Conservation (phyloP, 345 rosid species). For the Syzygium jambos region DNA sequence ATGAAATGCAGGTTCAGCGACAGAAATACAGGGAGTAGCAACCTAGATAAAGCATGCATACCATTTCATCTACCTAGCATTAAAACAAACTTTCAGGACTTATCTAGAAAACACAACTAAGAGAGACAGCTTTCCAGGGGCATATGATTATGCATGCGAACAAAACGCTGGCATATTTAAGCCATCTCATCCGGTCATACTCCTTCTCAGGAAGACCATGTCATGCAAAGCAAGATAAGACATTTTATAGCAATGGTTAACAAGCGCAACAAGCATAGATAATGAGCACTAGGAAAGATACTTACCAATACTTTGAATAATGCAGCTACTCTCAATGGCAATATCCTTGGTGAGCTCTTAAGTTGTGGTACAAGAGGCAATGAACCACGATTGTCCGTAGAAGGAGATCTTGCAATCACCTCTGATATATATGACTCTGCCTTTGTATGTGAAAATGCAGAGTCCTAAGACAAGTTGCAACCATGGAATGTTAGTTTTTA, state of each 20-base stretch:
- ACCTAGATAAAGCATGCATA: neutral
- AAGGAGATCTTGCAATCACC: constrained; percentile 62
- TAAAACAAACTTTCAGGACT: neutral
- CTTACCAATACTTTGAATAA: constrained; percentile 86
- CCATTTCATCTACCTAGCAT: neutral
- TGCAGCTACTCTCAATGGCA: constrained; percentile 82
- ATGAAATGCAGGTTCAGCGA: neutral
- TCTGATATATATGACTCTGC: constrained; percentile 53
- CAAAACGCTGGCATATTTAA: neutral
- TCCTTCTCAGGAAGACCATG: neutral
- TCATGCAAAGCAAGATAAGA: neutral
- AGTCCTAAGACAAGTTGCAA: constrained; percentile 26
- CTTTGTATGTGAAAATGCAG: constrained; percentile 42
- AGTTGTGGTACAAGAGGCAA: constrained; percentile 75
- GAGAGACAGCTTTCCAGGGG: neutral
- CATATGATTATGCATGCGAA: neutral
- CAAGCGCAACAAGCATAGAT: neutral
- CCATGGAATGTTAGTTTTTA: neutral
- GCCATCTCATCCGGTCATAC: neutral
- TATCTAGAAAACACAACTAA: neutral
- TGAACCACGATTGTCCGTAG: constrained; percentile 21
- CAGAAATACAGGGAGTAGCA: neutral
- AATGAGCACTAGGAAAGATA: neutral
- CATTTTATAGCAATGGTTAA: neutral
- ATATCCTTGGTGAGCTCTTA: constrained; percentile 40